These are phyloP conservation scores for Alliaria petiolata DNA, from an alignment of 345 rosid species.

Conservation along the genomic window DNA sequence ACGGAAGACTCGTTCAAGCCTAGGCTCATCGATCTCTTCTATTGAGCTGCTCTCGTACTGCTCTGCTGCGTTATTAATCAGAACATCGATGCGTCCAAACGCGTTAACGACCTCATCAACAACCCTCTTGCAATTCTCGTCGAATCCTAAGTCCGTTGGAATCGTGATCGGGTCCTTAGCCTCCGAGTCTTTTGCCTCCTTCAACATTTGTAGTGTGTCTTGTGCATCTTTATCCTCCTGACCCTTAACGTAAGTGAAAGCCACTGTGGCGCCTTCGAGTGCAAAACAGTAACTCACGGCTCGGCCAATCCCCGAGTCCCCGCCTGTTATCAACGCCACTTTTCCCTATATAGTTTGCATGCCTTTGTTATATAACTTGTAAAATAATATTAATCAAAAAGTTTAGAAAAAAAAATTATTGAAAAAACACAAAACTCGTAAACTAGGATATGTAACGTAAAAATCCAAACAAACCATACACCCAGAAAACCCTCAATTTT, in stretches of 20 bases:
- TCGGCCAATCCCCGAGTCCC: conserved; percentile 78
- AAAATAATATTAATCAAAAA: background rate
- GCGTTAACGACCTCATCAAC: conserved; percentile 58
- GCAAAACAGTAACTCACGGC: conserved; percentile 54
- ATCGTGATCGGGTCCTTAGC: conserved; percentile 56
- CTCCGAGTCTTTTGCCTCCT: conserved; percentile 36
- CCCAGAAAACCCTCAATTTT: too few species aligned
- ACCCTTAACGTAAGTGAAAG: conserved; percentile 65
- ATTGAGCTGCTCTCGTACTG: conserved; percentile 44
- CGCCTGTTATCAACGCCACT: conserved; percentile 76
- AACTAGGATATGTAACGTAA: too few species aligned
- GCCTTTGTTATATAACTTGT: too few species aligned
- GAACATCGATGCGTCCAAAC: conserved; percentile 55
- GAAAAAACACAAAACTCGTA: too few species aligned
- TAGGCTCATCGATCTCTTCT: conserved; percentile 67
- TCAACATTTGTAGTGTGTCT: conserved; percentile 53
- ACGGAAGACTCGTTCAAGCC: conserved; percentile 67
- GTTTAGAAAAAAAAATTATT: too few species aligned
- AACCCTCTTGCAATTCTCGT: conserved; percentile 62
- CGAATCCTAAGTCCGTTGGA: conserved; percentile 60
- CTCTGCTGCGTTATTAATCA: conserved; percentile 71
- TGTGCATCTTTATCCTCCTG: conserved; percentile 69
- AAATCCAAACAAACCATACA: too few species aligned
- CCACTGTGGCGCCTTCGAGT: conserved; percentile 67
- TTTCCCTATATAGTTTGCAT: conserved; percentile 41